These are phyloP conservation scores for Russula emetica DNA, from an alignment of 768 basidiomycete genomes.

Conservation along the genomic window DNA sequence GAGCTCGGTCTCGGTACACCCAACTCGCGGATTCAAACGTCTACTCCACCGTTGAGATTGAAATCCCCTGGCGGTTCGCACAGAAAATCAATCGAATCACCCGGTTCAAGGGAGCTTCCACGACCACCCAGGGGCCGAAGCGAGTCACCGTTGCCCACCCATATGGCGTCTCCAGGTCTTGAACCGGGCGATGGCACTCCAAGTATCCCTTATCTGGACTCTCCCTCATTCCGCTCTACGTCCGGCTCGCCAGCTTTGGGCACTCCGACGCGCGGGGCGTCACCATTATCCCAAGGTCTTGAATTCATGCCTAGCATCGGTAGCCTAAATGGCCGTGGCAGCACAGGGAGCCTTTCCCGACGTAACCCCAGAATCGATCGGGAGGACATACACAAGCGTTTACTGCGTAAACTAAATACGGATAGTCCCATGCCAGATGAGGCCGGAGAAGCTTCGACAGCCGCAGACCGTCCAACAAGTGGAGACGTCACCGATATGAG, in stretches of 20 bases:
- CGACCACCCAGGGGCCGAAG: constrained; percentile 20
- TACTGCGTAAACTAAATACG: constrained; percentile 43
- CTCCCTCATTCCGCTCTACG: constrained; percentile 15
- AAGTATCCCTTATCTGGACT: constrained; percentile 1
- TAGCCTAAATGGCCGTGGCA: constrained; percentile 28
- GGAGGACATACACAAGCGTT: constrained; percentile 49
- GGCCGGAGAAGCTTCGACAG: constrained; percentile 3
- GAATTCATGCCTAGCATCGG: constrained; percentile 26
- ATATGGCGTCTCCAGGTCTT: not conserved
- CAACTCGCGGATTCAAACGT: constrained; percentile 20
- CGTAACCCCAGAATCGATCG: constrained; percentile 46
- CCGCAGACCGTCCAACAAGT: not conserved
- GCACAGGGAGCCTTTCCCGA: constrained; percentile 30
- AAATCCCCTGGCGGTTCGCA: constrained; percentile 8
- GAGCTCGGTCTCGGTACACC: constrained; percentile 26
- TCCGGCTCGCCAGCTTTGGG: constrained; percentile 24
- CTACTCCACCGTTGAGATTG: constrained; percentile 23
- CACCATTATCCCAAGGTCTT: constrained; percentile 21
- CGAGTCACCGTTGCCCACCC: constrained; percentile 19
- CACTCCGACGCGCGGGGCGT: constrained; percentile 20
- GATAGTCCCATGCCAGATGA: constrained; percentile 39
- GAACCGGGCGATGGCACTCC: not conserved
- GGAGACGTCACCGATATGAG: constrained; percentile 10
- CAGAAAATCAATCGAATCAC: constrained; percentile 14
- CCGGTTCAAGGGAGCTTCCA: constrained; percentile 22